phyloP scores from a whole-genome alignment of 2,329 filamentous ascomycete species.

The Aureobasidium musti region DNA sequence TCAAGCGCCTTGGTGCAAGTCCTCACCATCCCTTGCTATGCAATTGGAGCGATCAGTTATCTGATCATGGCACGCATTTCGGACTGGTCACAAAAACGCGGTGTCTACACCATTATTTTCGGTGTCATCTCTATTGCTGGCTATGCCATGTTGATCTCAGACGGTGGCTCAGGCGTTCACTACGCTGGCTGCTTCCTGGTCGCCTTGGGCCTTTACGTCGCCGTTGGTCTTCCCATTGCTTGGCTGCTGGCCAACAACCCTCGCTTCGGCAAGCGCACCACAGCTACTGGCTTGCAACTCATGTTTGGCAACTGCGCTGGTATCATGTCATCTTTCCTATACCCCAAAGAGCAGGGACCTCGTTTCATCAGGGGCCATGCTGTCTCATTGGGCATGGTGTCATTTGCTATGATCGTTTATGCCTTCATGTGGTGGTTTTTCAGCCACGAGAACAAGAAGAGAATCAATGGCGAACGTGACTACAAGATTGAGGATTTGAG shows the following conservation, averaged over 20 bases:
- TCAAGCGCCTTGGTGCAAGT: conserved; percentile 65
- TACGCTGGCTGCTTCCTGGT: conserved; percentile 79
- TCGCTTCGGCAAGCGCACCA: conserved; percentile 73
- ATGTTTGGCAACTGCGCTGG: conserved; percentile 70
- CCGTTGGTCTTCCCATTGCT: conserved; percentile 57
- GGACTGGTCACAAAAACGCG: conserved; percentile 67
- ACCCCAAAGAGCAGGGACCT: conserved; percentile 49
- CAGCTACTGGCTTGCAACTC: conserved; percentile 69
- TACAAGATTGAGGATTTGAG: conserved; percentile 45
- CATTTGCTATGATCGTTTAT: conserved; percentile 45
- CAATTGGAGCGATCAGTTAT: conserved; percentile 69
- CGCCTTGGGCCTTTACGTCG: conserved; percentile 68
- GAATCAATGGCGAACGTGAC: conserved; percentile 47
- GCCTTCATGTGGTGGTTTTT: conserved; percentile 46
- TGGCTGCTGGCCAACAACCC: conserved; percentile 69
- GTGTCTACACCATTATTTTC: conserved; percentile 64
- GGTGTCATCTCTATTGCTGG: conserved; percentile 59
- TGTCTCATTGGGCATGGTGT: conserved; percentile 55
- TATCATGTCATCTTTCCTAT: conserved; percentile 61
- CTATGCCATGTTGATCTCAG: conserved; percentile 62
- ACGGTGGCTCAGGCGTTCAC: conserved; percentile 62
- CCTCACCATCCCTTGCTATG: conserved; percentile 77
- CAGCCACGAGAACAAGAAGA: conserved; percentile 42
- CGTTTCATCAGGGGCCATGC: conserved; percentile 55
- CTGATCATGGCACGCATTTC: conserved; percentile 66